Conservation (phyloP, 495 filamentous ascomycete species). For the Penicillium angulare region DNA sequence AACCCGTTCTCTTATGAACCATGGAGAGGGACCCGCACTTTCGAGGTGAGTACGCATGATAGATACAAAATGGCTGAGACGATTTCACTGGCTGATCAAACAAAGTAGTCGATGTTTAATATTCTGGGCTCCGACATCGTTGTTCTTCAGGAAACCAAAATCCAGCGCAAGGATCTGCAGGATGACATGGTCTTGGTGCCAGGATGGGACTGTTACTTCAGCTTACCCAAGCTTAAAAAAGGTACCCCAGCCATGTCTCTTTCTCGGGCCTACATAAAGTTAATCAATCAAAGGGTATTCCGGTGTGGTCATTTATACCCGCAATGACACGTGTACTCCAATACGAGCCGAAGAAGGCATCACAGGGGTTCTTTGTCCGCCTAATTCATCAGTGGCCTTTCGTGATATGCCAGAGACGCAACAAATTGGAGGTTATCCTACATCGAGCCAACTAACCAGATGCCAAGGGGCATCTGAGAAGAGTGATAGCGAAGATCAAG, state of each 20-base stretch:
- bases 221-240: slow-evolving; percentile 88
- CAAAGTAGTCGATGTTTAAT: slow-evolving; percentile 79
- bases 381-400: slow-evolving; percentile 71
- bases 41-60: slow-evolving; percentile 54
- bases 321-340: slow-evolving; percentile 82
- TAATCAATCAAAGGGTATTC: slow-evolving; percentile 71
- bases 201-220: slow-evolving; percentile 97
- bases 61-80: not conserved
- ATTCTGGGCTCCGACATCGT: slow-evolving; percentile 91
- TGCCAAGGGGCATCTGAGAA: slow-evolving; percentile 1
- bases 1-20: slow-evolving; percentile 96
- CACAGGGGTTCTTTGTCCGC: slow-evolving; percentile 75
- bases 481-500: slow-evolving; percentile 3
- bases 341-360: slow-evolving; percentile 94
- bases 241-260: slow-evolving; percentile 43
- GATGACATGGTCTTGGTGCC: slow-evolving; percentile 97
- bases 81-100: not conserved
- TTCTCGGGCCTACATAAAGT: not conserved
- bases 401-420: slow-evolving; percentile 73
- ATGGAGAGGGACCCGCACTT: slow-evolving; percentile 87
- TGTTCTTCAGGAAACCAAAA: slow-evolving; percentile 94
- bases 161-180: slow-evolving; percentile 86
- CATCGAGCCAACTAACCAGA: slow-evolving; percentile 57
- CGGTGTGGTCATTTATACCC: slow-evolving; percentile 91
- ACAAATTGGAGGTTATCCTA: slow-evolving; percentile 90